Evolutionary conservation across 164 flowering plant genomes (phyloP), one percentile per base, ranked within the genome.

Genomic region (Berberis vulgaris): DNA sequence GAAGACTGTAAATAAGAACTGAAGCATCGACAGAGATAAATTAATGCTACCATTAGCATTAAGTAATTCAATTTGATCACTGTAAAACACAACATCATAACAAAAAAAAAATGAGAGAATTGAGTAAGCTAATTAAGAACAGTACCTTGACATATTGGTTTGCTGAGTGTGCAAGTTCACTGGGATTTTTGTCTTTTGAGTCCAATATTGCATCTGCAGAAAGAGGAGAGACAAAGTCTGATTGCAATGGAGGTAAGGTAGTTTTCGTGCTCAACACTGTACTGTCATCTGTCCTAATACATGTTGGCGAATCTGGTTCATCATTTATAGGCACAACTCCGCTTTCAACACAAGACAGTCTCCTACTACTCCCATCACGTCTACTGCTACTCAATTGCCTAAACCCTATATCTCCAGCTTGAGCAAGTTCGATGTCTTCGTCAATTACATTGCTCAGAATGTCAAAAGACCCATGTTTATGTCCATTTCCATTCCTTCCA

Each of bases 371-470:
- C 10, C 64, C 72, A 74, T 81, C 76, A 63, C 65, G 26, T 64
- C 81, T 76, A 10, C 61, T 77, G 74, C 85, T 84, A 54, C 56
- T 69, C 69, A 88, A 66, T 42, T 79, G 83, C 12, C 87, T 69
- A 61, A 83, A 92, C 44, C 96, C 96, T 53, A 80, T 81, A 73
- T 88, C 96, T 45, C 96, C 96, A 6, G 92, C 96, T 66, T 82
- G 82, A 10, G 96, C 84, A 60, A 80, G 79, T 70, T 83, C 89
- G 65, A 63, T 44, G 7, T 80, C 81, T 59, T 67, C 58, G 41
- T 67, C 70, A 39, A 61, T 70, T 75, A 7, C 54, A 52, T 26
- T 52, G n/a, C 54, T 52, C 13, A 11, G 10, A 52, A 12, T 12
- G n/a, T 52, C 54, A 52, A 10, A 52, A 52, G 54, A 52, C 54